Evolutionary conservation across 2,329 filamentous ascomycete genomes (phyloP), one percentile per base, ranked within the genome.

Genomic region (Bipolaris oryzae): DNA sequence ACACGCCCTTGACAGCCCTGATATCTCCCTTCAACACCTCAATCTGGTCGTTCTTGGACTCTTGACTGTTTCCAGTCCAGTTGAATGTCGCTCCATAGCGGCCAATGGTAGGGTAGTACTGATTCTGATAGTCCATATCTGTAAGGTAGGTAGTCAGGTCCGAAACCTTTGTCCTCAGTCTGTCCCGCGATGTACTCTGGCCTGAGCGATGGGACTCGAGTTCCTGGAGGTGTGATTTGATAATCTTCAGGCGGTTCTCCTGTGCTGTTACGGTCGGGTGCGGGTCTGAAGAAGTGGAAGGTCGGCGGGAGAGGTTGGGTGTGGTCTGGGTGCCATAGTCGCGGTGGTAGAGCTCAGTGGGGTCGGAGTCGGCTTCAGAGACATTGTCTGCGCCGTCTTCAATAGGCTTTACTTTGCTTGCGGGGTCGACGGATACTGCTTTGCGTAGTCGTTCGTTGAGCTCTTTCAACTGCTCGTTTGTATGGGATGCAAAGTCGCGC

Each of bases 301-400:
- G 64, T 21, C 74, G 66, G 5, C 79, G 77, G 3, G 81, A 81
- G 2, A 80, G 73, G 0, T 78, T 78, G 1, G 81, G 81, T 0
- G 86, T 87, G 0, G 91, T 95, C 75, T 95, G 91, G 1, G 90
- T 90, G 61, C 89, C 90, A 57, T 91, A 84, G 70, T 95, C 91
- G 43, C 90, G 86, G 74, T 93, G 90, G 76, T 91, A 95, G 60
- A 93, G 84, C 74, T 94, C 90, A 1, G 88, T 87, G 1, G 91
- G 90, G 62, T 88, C 86, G 11, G 83, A 85, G 66, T 82, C 82
- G 13, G 67, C 68, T 41, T 85, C 82, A 16, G 79, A 79, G n/a
- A 75, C 67, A 37, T 78, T 75, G 25, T 77, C 76, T 15, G 73
- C 71, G 1, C 74, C 62, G 31, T 66, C 70, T 50, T 55, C 57